A percentile compares a stretch with the other conserved stretches of the same genome.
These are phyloP conservation scores for Phytophthora boehmeriae DNA, from an alignment of 352 stramenopile species.

Conservation along the genomic window DNA sequence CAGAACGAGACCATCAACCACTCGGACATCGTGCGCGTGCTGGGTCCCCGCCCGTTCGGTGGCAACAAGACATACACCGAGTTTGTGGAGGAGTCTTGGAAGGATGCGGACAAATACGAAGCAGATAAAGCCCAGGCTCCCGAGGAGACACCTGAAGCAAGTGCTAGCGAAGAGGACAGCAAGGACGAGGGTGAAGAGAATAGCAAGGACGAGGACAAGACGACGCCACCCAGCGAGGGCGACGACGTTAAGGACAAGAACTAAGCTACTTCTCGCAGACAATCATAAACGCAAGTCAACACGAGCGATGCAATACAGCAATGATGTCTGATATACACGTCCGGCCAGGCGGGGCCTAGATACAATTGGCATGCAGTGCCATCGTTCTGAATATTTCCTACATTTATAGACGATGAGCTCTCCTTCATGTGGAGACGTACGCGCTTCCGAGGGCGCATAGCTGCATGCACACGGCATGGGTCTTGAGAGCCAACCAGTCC, in stretches of 20 bases:
- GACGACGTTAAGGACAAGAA: constrained; percentile 30
- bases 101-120: constrained; percentile 84
- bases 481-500: not conserved
- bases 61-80: constrained; percentile 96
- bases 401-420: not conserved
- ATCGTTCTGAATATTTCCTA: not conserved
- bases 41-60: constrained; percentile 94
- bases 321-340: constrained; percentile 35
- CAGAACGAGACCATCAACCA: constrained; percentile 99
- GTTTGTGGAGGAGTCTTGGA: constrained; percentile 92
- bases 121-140: constrained; percentile 57
- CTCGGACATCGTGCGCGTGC: constrained; percentile 95
- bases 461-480: no score
- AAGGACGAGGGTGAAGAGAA: constrained; percentile 17
- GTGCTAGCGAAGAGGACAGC: constrained; percentile 12
- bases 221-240: constrained; percentile 11
- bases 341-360: not conserved
- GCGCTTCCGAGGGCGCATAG: constrained; percentile 1
- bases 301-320: constrained; percentile 20
- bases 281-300: constrained; percentile 32
- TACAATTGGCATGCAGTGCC: not conserved
- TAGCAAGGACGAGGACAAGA: constrained; percentile 15
- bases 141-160: constrained; percentile 31
- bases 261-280: constrained; percentile 22
- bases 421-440: not conserved